Base-by-base conservation (phyloP, 2,329 filamentous ascomycete species). In the Ophiostoma sp. region DNA sequence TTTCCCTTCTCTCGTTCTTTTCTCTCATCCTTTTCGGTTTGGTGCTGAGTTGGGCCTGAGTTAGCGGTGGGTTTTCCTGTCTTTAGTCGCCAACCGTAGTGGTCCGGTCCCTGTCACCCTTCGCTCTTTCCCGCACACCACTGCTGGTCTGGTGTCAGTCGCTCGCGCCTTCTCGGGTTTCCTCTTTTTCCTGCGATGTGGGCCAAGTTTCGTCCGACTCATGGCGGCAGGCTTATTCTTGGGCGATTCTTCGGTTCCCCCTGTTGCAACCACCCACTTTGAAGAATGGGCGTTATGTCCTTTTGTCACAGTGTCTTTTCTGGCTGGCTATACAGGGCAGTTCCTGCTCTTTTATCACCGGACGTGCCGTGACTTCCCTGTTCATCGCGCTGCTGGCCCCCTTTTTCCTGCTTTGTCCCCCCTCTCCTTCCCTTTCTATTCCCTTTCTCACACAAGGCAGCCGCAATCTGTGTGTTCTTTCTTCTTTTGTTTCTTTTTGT, bases 171-270 rank as follows among this genome's bases (percentile, higher is more conserved):
- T 70, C 52, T 39, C 42, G 19, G 19, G 5, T 64, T 12, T n/a
- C 17, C 36, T 17, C 25, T 15, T 59, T 17, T 70, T 12, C 12
- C 50, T 70, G 57, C 55, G 11, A 45, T 19, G 31, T 72, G 63
- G 70, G 31, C 59, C 59, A 72, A 72, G 45, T 33, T 72, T 72
- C 22, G 31, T 11, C 70, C 70, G 70, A 55, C 69, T 71, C 42
- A 39, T 33, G 15, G 39, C 50, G 8, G 69, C 22, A 11, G 55
- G 55, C 69, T 71, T 71, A 66, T 57, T 73, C 36, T 73, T 45
- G 12, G 61, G 39, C 25, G 22, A 28, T 19, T 19, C 12, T n/a
- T 7, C 11, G 11, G 2, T 52, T 28, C 7, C 25, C 48, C 25
- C 42, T 50, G 15, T 8, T 39, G 31, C 31, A 61, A 19, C 33